Percentiles rank a stretch among this genome's conserved stretches.
phyloP scores from a whole-genome alignment of 2,329 filamentous ascomycete genomes.

The Penicillium paneum region DNA sequence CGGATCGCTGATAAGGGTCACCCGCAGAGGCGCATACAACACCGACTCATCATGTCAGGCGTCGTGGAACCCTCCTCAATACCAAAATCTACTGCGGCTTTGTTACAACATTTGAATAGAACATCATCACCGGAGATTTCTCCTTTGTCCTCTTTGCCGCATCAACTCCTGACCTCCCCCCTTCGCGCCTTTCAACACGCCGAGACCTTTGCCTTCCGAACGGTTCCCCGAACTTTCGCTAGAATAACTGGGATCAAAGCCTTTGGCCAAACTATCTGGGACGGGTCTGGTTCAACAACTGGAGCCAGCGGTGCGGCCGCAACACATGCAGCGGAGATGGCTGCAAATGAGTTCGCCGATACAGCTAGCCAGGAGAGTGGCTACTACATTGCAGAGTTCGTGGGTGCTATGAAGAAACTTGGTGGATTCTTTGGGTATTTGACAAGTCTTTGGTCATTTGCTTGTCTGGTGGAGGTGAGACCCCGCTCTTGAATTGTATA shows the following conservation, averaged over 20 bases:
- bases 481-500: not conserved
- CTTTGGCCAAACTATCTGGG: slow-evolving; percentile 26
- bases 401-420: slow-evolving; percentile 62
- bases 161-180: slow-evolving; percentile 36
- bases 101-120: slow-evolving; percentile 22
- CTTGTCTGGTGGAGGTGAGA: slow-evolving; percentile 72
- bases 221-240: slow-evolving; percentile 34
- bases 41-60: slow-evolving; percentile 25
- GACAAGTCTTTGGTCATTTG: slow-evolving; percentile 87
- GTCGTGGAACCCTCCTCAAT: slow-evolving; percentile 17
- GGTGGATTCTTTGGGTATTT: slow-evolving; percentile 87
- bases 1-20: slow-evolving; percentile 18
- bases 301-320: slow-evolving; percentile 39
- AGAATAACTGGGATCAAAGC: slow-evolving; percentile 29
- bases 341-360: slow-evolving; percentile 33
- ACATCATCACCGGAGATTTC: slow-evolving; percentile 15
- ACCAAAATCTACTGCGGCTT: slow-evolving; percentile 21
- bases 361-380: slow-evolving; percentile 34
- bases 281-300: slow-evolving; percentile 13
- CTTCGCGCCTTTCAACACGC: slow-evolving; percentile 37
- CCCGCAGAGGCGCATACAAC: slow-evolving; percentile 7
- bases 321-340: slow-evolving; percentile 35
- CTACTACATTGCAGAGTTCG: slow-evolving; percentile 43
- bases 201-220: slow-evolving; percentile 36
- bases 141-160: slow-evolving; percentile 27